A percentile compares a stretch with the other conserved stretches of the same genome.
Conservation (phyloP, 495 filamentous ascomycete species). For the Jackrogersella minutella region DNA sequence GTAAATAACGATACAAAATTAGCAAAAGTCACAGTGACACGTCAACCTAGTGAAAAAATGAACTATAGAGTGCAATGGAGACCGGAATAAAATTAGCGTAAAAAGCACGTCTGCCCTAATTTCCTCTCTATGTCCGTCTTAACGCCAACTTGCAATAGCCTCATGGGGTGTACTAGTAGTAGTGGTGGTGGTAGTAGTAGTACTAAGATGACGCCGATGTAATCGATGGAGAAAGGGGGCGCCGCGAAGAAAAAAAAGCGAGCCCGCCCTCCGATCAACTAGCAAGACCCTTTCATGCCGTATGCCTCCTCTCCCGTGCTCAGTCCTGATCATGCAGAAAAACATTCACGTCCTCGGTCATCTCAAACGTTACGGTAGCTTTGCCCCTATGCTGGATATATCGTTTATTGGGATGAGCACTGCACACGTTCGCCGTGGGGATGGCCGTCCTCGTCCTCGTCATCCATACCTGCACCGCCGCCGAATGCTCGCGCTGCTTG, state of each 20-base stretch:
- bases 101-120: constrained; percentile 35
- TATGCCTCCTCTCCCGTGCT: constrained; percentile 28
- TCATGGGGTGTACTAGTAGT: constrained; percentile 16
- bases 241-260: constrained; percentile 20
- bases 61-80: constrained; percentile 31
- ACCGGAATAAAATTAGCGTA: constrained; percentile 19
- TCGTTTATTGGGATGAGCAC: constrained; percentile 93
- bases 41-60: neutral
- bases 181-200: too few species aligned
- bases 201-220: constrained; percentile 18
- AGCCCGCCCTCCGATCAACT: constrained; percentile 17
- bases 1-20: too few species aligned
- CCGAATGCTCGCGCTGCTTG: constrained; percentile 78
- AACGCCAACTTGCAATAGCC: constrained; percentile 35
- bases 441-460: constrained; percentile 81
- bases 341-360: constrained; percentile 32
- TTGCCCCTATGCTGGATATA: constrained; percentile 5
- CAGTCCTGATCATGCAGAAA: constrained; percentile 39
- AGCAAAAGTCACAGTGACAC: too few species aligned
- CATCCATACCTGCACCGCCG: constrained; percentile 78
- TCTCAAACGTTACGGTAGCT: constrained; percentile 37
- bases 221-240: constrained; percentile 19
- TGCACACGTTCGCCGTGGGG: constrained; percentile 90
- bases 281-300: constrained; percentile 10
- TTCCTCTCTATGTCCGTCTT: constrained; percentile 39